phyloP scores from a whole-genome alignment of 176 grass and related monocot species.

The Cenchrus purpureus region DNA sequence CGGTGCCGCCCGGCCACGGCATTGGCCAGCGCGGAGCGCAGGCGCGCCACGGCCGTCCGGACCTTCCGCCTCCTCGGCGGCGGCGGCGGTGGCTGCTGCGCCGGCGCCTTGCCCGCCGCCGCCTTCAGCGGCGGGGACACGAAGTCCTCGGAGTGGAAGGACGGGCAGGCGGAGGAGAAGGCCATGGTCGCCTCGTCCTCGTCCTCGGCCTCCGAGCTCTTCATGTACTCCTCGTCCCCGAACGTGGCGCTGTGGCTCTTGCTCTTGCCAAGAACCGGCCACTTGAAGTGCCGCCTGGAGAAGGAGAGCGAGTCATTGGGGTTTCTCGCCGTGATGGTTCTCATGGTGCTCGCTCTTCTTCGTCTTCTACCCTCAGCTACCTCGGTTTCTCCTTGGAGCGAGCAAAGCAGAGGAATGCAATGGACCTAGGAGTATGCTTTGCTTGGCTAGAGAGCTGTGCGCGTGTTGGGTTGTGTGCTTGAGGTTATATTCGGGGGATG shows the following conservation, averaged over 20 bases:
- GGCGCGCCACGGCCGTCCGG: slow-evolving; percentile 53
- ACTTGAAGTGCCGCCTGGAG: slow-evolving; percentile 92
- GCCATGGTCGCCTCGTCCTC: slow-evolving; percentile 66
- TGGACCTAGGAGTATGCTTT: slow-evolving; percentile 8
- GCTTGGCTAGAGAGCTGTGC: background rate
- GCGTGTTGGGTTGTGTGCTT: slow-evolving; percentile 25
- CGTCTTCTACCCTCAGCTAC: slow-evolving; percentile 10
- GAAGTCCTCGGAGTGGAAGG: slow-evolving; percentile 58
- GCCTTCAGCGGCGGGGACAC: slow-evolving; percentile 37
- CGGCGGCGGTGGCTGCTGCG: background rate
- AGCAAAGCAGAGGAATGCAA: slow-evolving; percentile 26
- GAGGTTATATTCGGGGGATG: slow-evolving; percentile 34
- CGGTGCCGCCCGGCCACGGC: slow-evolving; percentile 60
- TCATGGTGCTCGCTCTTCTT: slow-evolving; percentile 46
- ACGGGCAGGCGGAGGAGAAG: slow-evolving; percentile 64
- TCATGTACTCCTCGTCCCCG: slow-evolving; percentile 53
- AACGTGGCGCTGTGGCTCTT: slow-evolving; percentile 39
- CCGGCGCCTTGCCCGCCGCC: background rate
- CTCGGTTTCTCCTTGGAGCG: slow-evolving; percentile 6
- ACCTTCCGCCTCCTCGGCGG: slow-evolving; percentile 39
- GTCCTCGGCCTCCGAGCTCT: slow-evolving; percentile 53
- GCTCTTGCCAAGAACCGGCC: slow-evolving; percentile 78
- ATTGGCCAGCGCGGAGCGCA: slow-evolving; percentile 55
- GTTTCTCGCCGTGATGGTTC: slow-evolving; percentile 74
- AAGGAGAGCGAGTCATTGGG: slow-evolving; percentile 81